These are phyloP conservation scores for Rhizophagus prolifer DNA, from an alignment of 192 early-diverging fungal genomes.

Conservation along the genomic window DNA sequence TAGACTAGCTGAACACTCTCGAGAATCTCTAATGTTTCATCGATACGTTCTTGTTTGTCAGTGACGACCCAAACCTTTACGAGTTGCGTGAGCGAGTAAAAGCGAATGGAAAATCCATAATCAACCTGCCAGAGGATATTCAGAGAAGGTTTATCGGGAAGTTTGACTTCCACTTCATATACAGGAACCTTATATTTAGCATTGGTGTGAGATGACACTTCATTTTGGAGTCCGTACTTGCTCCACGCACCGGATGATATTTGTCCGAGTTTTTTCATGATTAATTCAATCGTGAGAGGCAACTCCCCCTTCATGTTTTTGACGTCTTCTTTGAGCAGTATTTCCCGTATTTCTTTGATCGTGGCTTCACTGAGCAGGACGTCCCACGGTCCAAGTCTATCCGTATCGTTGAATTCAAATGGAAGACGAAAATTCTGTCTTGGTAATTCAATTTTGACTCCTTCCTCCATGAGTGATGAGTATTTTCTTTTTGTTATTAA, in stretches of 20 bases:
- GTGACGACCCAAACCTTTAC: slow-evolving; percentile 6
- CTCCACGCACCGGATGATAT: slow-evolving; percentile 11
- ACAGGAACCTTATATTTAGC: background rate
- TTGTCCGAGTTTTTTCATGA: slow-evolving; percentile 7
- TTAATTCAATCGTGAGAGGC: background rate
- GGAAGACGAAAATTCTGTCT: background rate
- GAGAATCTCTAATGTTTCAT: background rate
- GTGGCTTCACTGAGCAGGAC: slow-evolving; percentile 1
- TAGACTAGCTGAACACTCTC: background rate
- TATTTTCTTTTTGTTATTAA: too few species aligned
- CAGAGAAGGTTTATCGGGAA: background rate
- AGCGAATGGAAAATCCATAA: background rate
- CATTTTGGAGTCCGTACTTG: background rate
- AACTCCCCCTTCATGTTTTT: background rate
- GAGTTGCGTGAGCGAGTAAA: background rate
- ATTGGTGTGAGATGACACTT: too few species aligned
- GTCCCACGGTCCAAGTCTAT: slow-evolving; percentile 11
- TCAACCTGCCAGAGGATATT: too few species aligned
- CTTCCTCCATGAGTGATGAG: too few species aligned
- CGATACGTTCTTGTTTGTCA: background rate
- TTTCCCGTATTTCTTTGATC: too few species aligned
- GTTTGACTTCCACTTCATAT: background rate
- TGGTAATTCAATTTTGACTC: background rate
- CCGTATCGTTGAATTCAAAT: slow-evolving; percentile 7
- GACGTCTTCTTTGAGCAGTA: too few species aligned